phyloP scores from a whole-genome alignment of 1,284 basidiomycete species.

The Leccinum subrobustum region DNA sequence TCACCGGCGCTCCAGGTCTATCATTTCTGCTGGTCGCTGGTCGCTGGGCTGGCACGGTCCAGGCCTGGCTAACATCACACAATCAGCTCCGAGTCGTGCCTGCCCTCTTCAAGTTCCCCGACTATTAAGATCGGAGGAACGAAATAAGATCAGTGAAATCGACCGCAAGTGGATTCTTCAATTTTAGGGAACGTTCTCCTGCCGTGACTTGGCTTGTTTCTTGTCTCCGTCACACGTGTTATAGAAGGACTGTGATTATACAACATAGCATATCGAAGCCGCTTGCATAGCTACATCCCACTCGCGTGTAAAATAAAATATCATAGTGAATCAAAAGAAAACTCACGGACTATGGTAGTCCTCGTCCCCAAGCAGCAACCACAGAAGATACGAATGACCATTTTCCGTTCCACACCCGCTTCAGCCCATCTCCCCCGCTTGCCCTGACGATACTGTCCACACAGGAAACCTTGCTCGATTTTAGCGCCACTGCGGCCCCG shows the following conservation, averaged over 20 bases:
- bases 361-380: constrained; percentile 30
- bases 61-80: background rate
- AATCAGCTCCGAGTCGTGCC: background rate
- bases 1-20: background rate
- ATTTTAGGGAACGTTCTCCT: background rate
- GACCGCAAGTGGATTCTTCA: background rate
- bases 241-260: background rate
- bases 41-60: background rate
- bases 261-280: background rate
- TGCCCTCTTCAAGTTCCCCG: background rate
- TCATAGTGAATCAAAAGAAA: background rate
- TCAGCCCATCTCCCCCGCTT: constrained; percentile 21
- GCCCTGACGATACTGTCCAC: constrained; percentile 18
- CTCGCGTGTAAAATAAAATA: background rate
- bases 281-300: constrained; percentile 5
- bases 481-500: constrained; percentile 63
- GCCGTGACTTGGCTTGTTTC: background rate
- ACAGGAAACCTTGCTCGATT: constrained; percentile 16
- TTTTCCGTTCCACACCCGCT: constrained; percentile 27
- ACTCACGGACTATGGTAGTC: constrained; percentile 19
- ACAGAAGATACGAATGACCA: constrained; percentile 26
- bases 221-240: background rate
- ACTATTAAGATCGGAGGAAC: background rate
- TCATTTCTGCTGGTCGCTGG: background rate
- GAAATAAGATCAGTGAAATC: background rate